These are phyloP conservation scores for Fusarium globosum DNA, from an alignment of 2,329 filamentous ascomycete species.

Conservation along the genomic window DNA sequence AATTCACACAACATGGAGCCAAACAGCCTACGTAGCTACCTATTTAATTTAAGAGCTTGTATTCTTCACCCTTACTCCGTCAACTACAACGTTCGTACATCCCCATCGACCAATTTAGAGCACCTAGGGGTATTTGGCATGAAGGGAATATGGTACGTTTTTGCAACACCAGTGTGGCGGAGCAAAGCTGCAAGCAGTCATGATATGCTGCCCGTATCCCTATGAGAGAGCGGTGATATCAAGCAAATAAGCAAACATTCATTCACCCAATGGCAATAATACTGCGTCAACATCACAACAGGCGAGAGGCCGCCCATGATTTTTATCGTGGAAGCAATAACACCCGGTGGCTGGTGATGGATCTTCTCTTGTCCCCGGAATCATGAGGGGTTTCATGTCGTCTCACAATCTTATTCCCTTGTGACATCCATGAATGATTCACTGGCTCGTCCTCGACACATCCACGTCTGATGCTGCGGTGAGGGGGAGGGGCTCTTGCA, in stretches of 20 bases:
- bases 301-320: constrained; percentile 31
- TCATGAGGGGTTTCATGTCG: constrained; percentile 26
- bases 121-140: background rate
- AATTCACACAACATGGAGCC: constrained; percentile 5
- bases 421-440: constrained; percentile 26
- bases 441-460: constrained; percentile 21
- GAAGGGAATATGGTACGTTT: constrained; percentile 4
- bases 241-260: background rate
- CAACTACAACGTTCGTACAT: background rate
- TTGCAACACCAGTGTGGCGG: constrained; percentile 19
- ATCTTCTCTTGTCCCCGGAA: background rate
- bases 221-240: background rate
- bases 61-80: background rate
- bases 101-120: background rate
- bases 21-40: background rate
- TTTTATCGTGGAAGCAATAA: background rate
- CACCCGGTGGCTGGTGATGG: constrained; percentile 11
- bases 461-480: constrained; percentile 29
- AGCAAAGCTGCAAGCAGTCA: constrained; percentile 19
- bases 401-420: constrained; percentile 23
- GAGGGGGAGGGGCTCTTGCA: constrained; percentile 38
- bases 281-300: constrained; percentile 6
- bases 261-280: background rate
- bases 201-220: constrained; percentile 11
- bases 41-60: background rate